Conservation (phyloP, 179 eudicot species). For the Heliamphora ciliata region DNA sequence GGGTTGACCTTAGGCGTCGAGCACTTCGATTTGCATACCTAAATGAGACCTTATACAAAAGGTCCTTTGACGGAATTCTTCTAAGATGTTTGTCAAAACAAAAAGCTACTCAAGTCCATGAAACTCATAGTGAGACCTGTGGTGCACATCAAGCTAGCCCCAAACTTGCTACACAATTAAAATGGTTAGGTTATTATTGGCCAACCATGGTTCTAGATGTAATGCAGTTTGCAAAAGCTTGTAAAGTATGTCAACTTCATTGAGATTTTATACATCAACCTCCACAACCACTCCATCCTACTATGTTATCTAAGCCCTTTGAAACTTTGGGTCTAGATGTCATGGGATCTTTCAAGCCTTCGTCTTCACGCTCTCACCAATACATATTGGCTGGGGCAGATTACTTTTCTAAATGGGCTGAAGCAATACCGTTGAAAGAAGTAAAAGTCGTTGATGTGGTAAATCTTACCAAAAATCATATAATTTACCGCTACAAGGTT, state of each 20-base stretch:
- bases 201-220: constrained; percentile 4
- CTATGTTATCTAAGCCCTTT: background rate
- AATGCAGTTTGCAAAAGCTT: background rate
- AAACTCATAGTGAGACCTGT: constrained; percentile 10
- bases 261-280: background rate
- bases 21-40: background rate
- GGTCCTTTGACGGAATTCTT: background rate
- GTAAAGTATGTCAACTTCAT: background rate
- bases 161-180: constrained; percentile 6
- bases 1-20: background rate
- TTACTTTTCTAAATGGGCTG: constrained; percentile 3
- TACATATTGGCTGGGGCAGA: background rate
- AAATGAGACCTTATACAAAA: constrained; percentile 12
- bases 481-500: background rate
- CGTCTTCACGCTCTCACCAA: background rate
- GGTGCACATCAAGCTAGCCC: constrained; percentile 15
- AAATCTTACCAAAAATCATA: background rate
- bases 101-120: background rate
- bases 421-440: background rate
- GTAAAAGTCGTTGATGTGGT: background rate
- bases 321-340: background rate
- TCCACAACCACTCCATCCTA: background rate
- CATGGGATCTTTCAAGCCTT: background rate
- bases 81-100: constrained; percentile 5
- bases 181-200: constrained; percentile 11